Evolutionary conservation across 2,329 filamentous ascomycete genomes (phyloP).

Genomic region (Paecilomyces fulvus): DNA sequence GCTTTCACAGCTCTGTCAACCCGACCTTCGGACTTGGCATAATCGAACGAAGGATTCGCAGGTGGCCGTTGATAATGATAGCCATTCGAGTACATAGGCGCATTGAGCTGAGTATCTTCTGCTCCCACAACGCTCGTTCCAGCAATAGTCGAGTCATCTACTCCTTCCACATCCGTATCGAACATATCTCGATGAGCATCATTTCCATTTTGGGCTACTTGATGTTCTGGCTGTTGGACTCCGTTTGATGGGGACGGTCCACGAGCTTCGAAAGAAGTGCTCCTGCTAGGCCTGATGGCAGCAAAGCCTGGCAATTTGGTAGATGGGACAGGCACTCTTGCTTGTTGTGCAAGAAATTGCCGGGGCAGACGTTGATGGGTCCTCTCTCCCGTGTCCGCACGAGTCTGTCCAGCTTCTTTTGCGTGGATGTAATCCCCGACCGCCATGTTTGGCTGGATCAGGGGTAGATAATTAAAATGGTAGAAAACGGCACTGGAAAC

Average conservation of each 20-base stretch:
- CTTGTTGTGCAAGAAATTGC: conserved; percentile 26
- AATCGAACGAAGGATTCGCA: conserved; percentile 16
- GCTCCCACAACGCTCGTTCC: conserved; percentile 29
- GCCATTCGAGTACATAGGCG: conserved; percentile 10
- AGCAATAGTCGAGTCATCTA: conserved; percentile 36
- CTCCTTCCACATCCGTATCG: conserved; percentile 36
- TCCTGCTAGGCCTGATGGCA: conserved; percentile 9
- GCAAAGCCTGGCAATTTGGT: conserved; percentile 16
- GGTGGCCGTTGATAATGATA: conserved; percentile 9
- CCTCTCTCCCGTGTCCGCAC: conserved; percentile 14
- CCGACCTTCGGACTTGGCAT: conserved; percentile 25
- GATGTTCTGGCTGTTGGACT: conserved; percentile 7
- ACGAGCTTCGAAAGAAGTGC: conserved; percentile 10
- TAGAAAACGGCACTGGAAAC: neutral
- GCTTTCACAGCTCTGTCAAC: conserved; percentile 27
- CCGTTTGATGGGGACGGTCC: conserved; percentile 6
- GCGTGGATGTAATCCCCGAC: conserved; percentile 36
- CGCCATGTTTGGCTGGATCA: conserved; percentile 22
- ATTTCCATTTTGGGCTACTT: conserved; percentile 7
- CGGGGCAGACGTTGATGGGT: conserved; percentile 16
- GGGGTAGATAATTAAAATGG: conserved; percentile 1
- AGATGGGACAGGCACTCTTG: conserved; percentile 24
- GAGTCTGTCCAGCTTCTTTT: conserved; percentile 25
- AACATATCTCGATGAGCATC: conserved; percentile 25
- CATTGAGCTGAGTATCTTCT: conserved; percentile 21